These are phyloP conservation scores for Aspergillus floridensis DNA, from an alignment of 2,329 filamentous ascomycete genomes.

Conservation along the genomic window DNA sequence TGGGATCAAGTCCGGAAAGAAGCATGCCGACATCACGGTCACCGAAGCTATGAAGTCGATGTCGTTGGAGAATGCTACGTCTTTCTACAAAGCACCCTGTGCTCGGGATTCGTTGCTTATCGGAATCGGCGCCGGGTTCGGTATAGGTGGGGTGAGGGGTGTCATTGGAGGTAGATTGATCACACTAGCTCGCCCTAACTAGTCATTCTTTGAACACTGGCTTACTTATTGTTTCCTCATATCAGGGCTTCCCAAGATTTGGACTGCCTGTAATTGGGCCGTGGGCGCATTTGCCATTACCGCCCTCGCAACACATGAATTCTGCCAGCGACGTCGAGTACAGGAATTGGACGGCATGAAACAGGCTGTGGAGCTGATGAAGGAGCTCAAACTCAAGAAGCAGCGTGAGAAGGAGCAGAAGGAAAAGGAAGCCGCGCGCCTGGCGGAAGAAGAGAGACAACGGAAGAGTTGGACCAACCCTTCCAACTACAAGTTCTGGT, in stretches of 20 bases:
- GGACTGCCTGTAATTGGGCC: constrained; percentile 77
- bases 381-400: constrained; percentile 67
- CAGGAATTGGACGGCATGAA: constrained; percentile 81
- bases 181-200: neutral
- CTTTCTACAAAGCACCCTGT: constrained; percentile 76
- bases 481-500: constrained; percentile 50
- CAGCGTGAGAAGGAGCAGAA: constrained; percentile 49
- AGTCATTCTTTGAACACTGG: neutral
- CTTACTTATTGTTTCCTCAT: constrained; percentile 1
- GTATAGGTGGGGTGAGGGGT: constrained; percentile 69
- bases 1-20: constrained; percentile 60
- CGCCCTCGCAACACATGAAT: constrained; percentile 75
- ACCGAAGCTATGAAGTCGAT: constrained; percentile 43
- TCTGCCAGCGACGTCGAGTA: constrained; percentile 71
- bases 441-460: constrained; percentile 39
- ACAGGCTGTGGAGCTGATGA: constrained; percentile 77
- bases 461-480: constrained; percentile 45
- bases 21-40: constrained; percentile 42
- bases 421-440: constrained; percentile 35
- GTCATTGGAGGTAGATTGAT: constrained; percentile 65
- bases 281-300: constrained; percentile 71
- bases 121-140: constrained; percentile 78
- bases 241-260: constrained; percentile 54
- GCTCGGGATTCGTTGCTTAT: constrained; percentile 77
- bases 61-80: constrained; percentile 54